Evolutionary conservation across 768 basidiomycete genomes (phyloP), one percentile per base, ranked within the genome.

Genomic region (Lactifluus rugatus): DNA sequence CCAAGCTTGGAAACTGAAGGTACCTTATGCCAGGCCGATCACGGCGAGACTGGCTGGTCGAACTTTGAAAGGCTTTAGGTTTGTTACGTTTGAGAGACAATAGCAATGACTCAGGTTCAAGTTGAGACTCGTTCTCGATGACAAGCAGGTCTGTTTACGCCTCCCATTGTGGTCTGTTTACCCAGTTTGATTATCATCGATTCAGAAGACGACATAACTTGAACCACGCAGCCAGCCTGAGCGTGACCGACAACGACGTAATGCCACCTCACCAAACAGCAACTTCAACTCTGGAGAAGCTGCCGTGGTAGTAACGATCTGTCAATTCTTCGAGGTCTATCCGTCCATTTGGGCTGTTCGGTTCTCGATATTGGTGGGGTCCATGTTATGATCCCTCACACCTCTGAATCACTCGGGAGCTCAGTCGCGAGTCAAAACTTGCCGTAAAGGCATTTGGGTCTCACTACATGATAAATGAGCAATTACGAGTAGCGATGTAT

Each of bases 31-130:
- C 46, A 98, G n/a, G n/a, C n/a, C 95, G 1, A 93, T 99, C 64
- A 99, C 98, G 96, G 93, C 45, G 93, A 97, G 71, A 93, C 93
- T 3, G 88, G 89, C 25, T 75, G 93, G 49, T 93, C 90, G 73
- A 96, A n/a, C n/a, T n/a, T n/a, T n/a, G n/a, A n/a, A 98, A 71
- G 96, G 96, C 13, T 99, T 99, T 64, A 96, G 94, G 0, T 99
- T 99, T 68, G 91, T 98, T 11, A 95, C 93, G 0, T 95, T 97
- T 67, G 88, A 93, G 68, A n/a, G 87, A 91, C 61, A 87, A 85
- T n/a, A 83, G 87, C 64, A 90, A 94, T 21, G 87, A 92, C 86
- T 37, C 88, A 93, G 69, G 82, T 99, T 48, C 6, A 89, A 91
- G 65, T 76, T 97, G 23, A 87, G 92, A 66, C 89, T 97, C n/a